phyloP scores from a whole-genome alignment of 306 rosid species.

The Rosa multiflora region DNA sequence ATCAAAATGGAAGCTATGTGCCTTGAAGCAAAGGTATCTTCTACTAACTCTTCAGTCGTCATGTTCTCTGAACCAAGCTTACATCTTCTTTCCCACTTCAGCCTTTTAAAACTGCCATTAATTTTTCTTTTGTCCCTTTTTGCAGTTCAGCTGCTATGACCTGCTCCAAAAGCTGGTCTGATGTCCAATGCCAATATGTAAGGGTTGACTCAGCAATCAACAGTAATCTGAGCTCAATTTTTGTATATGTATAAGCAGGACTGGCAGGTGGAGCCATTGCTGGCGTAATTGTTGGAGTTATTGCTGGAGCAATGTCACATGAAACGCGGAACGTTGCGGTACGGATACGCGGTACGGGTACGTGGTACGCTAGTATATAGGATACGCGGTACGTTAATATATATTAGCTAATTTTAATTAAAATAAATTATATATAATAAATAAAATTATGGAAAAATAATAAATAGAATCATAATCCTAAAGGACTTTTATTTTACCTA shows the following conservation, averaged over 20 bases:
- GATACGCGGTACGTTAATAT: too few relatives aligned
- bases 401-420: too few relatives aligned
- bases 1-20: constrained; percentile 46
- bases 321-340: too few relatives aligned
- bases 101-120: constrained; percentile 7
- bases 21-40: constrained; percentile 56
- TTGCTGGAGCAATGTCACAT: too few relatives aligned
- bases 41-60: constrained; percentile 10
- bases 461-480: too few relatives aligned
- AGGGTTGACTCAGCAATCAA: constrained; percentile 18
- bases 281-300: constrained; percentile 58
- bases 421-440: too few relatives aligned
- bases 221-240: constrained; percentile 36
- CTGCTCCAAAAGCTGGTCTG: constrained; percentile 37
- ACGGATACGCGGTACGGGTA: too few relatives aligned
- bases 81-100: constrained; percentile 14
- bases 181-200: constrained; percentile 23
- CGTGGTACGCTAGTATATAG: too few relatives aligned
- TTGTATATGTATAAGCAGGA: constrained; percentile 55
- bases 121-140: constrained; percentile 25
- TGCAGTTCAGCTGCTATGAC: constrained; percentile 75
- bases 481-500: too few relatives aligned
- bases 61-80: constrained; percentile 12
- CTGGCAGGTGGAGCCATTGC: constrained; percentile 63
- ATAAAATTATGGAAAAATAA: too few relatives aligned